Base-by-base conservation (phyloP, 116 monocot genomes). In the Thalassia testudinum region DNA sequence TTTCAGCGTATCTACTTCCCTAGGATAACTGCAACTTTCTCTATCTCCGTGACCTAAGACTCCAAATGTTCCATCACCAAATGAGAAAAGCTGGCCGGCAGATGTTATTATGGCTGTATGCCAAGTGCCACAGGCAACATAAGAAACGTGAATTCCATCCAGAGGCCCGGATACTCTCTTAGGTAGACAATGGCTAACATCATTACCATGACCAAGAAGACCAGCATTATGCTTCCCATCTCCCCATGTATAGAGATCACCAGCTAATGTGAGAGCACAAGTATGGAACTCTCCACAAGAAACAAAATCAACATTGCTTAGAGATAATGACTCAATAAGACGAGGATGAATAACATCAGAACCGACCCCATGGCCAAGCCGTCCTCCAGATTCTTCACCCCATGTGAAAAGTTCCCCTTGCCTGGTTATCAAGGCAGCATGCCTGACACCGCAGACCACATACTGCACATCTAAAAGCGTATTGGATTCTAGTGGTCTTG, bases 331-430 rank as follows among this genome's bases (percentile, higher is more conserved):
- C 57, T 95, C 95, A 57, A 95, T 68, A 65, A 95, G 74, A 54
- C 60, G 74, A 24, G 95, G 95, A 43, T 95, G 71, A 51, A 65
- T 63, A 54, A 61, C 65, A 60, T 84, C 78, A 17, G 57, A 64
- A 5, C 71, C 73, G 58, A 78, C 50, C 25, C 95, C 95, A 78
- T 95, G 95, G n/a, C 95, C 95, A 72, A 95, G 81, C 11, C 87
- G 66, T 12, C 95, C 95, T 43, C 95, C 83, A 49, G 78, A 78
- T 74, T 95, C 95, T 73, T 87, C 95, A 54, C 95, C 95, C 95
- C 95, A 95, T 30, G 87, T 81, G 45, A 95, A 95, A 55, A 87
- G 34, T 53, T 95, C 95, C 44, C 85, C 81, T 22, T 87, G 84
- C 55, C 77, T 71, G 23, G 87, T 84, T 49, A 95, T 78, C 16